Evolutionary conservation across 805 yeast genomes (phyloP), one percentile per base, ranked within the genome.

Genomic region (Tetrapisispora iriomotensis): DNA sequence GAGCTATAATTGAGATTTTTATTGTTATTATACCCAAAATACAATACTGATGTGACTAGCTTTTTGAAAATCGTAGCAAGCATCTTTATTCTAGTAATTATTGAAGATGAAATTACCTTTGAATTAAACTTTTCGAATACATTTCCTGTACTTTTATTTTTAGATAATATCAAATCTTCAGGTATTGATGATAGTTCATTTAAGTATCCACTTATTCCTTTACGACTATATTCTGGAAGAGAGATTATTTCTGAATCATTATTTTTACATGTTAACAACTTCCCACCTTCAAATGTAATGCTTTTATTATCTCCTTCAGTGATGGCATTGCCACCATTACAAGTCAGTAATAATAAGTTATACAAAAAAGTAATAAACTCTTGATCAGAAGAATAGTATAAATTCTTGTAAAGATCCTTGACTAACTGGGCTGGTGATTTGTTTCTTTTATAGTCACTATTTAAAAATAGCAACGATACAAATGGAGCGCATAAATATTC

Each of bases 401-500:
- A 37, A 35, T 58, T 43, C 42, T 46, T 45, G 53, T 58, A 57
- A 56, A 19, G 82, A 70, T 36, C 45, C 47, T 51, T 48, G 22
- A 56, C 54, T 1, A 58, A 47, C 36, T 52, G 45, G 38, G 47
- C 54, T 33, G 56, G 58, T 34, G 60, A 44, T 18, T 51, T 56
- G 19, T 45, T 34, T 9, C 47, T 29, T 19, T 41, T 34, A 18
- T 29, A 20, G 9, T 37, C 32, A 3, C 33, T 22, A 2, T 29
- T 34, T 23, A 13, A 10, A 3, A 15, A 23, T 2, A 33, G 5
- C 3, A 33, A 4, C 3, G 4, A 15, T 8, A 25, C 41, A 41
- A 23, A 45, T 44, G 5, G 57, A 50, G 42, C 46, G 64, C 30
- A 56, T 65, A 62, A 77, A 75, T 15, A 75, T 68, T 6, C 79